These are phyloP conservation scores for Penicillium turbatum DNA, from an alignment of 495 filamentous ascomycete genomes.

Conservation along the genomic window DNA sequence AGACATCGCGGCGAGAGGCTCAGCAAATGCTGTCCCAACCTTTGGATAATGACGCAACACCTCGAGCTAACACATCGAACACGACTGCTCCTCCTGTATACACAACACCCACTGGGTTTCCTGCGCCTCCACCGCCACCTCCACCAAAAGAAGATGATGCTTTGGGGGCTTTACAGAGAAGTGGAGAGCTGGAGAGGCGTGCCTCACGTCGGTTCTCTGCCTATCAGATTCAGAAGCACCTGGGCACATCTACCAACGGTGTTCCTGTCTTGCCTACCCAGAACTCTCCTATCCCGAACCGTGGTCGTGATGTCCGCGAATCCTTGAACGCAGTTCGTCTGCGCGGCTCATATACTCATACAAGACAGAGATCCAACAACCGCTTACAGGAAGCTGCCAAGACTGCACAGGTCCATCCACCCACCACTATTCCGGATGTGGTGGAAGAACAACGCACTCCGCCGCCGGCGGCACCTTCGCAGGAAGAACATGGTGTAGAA, in stretches of 20 bases:
- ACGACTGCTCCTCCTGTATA: conserved; percentile 22
- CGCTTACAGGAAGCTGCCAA: conserved; percentile 55
- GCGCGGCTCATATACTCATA: conserved; percentile 64
- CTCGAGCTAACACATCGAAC: conserved; percentile 39
- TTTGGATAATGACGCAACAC: conserved; percentile 40
- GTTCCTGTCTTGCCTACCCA: conserved; percentile 83
- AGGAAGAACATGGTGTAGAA: conserved; percentile 30
- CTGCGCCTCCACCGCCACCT: conserved; percentile 68
- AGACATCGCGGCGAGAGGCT: conserved; percentile 47
- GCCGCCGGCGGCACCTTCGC: conserved; percentile 27
- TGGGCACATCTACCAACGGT: conserved; percentile 74
- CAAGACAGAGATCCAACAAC: conserved; percentile 54
- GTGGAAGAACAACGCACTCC: conserved; percentile 41
- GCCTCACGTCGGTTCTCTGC: conserved; percentile 90
- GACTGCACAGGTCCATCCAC: conserved; percentile 37
- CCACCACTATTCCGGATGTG: conserved; percentile 65
- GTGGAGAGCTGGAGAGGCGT: conserved; percentile 86
- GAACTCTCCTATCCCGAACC: conserved; percentile 81
- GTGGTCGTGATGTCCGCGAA: conserved; percentile 82
- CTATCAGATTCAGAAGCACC: conserved; percentile 92
- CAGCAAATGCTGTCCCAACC: conserved; percentile 51
- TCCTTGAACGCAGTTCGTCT: conserved; percentile 87
- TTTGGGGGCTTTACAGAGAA: conserved; percentile 81
- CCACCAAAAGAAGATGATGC: conserved; percentile 85
- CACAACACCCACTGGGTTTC: conserved; percentile 24